Evolutionary conservation across 2,329 filamentous ascomycete species (phyloP).

Genomic region (Fusarium sp.): DNA sequence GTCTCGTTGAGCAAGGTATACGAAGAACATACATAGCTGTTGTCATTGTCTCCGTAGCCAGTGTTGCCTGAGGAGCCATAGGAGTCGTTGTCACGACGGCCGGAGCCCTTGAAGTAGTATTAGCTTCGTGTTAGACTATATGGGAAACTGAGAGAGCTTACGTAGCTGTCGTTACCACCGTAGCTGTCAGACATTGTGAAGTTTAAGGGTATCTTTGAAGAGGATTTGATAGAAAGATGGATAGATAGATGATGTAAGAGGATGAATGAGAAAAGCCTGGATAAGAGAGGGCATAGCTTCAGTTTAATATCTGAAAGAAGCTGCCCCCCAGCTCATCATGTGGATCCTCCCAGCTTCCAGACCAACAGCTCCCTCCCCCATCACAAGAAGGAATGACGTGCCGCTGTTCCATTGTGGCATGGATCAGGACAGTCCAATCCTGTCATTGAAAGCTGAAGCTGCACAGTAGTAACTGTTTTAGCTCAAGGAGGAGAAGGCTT

Average conservation of each 20-base stretch:
- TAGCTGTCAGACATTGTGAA: constrained; percentile 64
- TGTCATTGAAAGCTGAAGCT: constrained; percentile 35
- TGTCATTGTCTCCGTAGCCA: constrained; percentile 10
- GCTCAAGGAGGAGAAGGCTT: constrained; percentile 9
- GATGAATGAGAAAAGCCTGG: constrained; percentile 1
- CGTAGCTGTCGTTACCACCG: constrained; percentile 54
- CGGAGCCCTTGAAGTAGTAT: constrained; percentile 30
- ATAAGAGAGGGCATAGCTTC: constrained; percentile 30
- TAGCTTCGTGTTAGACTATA: constrained; percentile 3
- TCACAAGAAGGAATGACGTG: constrained; percentile 43
- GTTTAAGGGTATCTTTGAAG: constrained; percentile 11
- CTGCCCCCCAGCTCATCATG: constrained; percentile 32
- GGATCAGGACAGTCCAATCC: constrained; percentile 9
- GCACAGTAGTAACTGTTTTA: constrained; percentile 19
- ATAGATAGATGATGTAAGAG: constrained; percentile 10
- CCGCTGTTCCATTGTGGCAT: constrained; percentile 39
- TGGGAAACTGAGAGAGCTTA: constrained; percentile 27
- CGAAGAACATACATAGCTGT: constrained; percentile 23
- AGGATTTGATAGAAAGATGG: constrained; percentile 4
- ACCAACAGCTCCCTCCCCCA: constrained; percentile 22
- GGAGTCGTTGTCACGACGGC: constrained; percentile 37
- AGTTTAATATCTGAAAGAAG: constrained; percentile 41
- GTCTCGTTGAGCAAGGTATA: too few species aligned
- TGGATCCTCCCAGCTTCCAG: constrained; percentile 21
- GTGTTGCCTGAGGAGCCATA: constrained; percentile 10